phyloP scores from a whole-genome alignment of 257 asterid species.

The Capsicum rhomboideum region DNA sequence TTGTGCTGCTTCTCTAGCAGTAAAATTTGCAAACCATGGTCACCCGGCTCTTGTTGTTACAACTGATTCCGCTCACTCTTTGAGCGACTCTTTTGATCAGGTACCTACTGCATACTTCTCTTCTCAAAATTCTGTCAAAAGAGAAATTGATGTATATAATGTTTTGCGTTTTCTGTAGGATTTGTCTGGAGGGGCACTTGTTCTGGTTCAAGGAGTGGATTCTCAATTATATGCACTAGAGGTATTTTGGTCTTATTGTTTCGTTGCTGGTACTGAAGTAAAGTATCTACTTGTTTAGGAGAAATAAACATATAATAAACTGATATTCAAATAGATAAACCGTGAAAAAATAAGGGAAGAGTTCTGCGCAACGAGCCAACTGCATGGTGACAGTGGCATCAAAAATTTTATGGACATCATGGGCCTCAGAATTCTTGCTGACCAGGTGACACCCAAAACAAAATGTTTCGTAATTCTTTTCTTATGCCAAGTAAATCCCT shows the following conservation, averaged over 20 bases:
- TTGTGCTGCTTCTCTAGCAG: constrained; percentile 81
- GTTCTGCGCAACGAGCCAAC: constrained; percentile 27
- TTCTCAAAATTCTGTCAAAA: background rate
- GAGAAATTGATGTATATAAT: background rate
- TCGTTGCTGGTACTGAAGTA: background rate
- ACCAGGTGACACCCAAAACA: constrained; percentile 35
- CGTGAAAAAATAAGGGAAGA: constrained; percentile 57
- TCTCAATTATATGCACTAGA: constrained; percentile 68
- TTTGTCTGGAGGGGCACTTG: constrained; percentile 62
- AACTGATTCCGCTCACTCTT: constrained; percentile 74
- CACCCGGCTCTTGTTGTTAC: constrained; percentile 62
- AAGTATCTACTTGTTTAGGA: background rate
- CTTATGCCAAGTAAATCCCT: constrained; percentile 1
- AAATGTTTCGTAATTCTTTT: background rate
- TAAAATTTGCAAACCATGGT: constrained; percentile 56
- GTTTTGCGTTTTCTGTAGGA: constrained; percentile 25
- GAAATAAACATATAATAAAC: background rate
- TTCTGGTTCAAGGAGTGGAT: constrained; percentile 62
- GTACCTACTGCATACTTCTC: constrained; percentile 13
- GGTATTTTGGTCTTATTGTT: constrained; percentile 20
- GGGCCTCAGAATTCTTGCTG: constrained; percentile 60
- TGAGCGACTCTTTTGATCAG: constrained; percentile 79
- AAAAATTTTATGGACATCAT: constrained; percentile 50
- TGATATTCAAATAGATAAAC: constrained; percentile 31
- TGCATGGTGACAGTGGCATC: constrained; percentile 25